A percentile compares a stretch with the other conserved stretches of the same genome.
These are phyloP conservation scores for Arthroderma sp. DNA, from an alignment of 2,329 filamentous ascomycete genomes.

Conservation along the genomic window DNA sequence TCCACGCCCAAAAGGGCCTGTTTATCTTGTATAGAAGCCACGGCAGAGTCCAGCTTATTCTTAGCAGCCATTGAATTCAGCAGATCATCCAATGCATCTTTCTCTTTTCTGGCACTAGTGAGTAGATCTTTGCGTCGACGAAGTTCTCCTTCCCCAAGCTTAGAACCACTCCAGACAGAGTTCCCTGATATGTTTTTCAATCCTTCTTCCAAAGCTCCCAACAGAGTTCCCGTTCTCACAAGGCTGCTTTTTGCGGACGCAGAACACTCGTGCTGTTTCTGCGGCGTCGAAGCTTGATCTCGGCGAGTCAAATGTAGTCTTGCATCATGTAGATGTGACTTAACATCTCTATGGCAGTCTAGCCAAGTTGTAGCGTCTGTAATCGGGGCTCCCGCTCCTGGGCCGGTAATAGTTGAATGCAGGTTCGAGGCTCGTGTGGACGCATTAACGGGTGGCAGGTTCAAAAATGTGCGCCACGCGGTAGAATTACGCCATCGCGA, in stretches of 20 bases:
- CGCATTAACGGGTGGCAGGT: constrained; percentile 36
- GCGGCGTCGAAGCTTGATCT: constrained; percentile 47
- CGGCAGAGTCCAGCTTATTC: constrained; percentile 33
- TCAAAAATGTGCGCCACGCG: constrained; percentile 48
- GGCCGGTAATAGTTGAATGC: constrained; percentile 34
- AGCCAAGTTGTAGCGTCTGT: constrained; percentile 49
- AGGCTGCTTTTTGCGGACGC: constrained; percentile 50
- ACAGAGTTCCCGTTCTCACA: constrained; percentile 44
- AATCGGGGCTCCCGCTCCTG: constrained; percentile 27
- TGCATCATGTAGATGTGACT: constrained; percentile 49
- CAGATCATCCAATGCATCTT: constrained; percentile 49
- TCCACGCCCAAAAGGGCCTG: constrained; percentile 28
- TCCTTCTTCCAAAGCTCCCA: constrained; percentile 46
- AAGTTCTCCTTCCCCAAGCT: constrained; percentile 49
- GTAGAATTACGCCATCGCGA: constrained; percentile 45
- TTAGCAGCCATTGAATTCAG: constrained; percentile 47
- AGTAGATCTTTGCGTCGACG: constrained; percentile 48
- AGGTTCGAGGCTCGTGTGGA: constrained; percentile 28
- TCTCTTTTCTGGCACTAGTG: constrained; percentile 46
- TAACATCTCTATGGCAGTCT: constrained; percentile 49
- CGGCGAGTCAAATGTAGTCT: constrained; percentile 46
- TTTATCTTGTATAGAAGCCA: constrained; percentile 38
- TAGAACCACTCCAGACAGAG: constrained; percentile 21
- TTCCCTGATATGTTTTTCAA: constrained; percentile 33
- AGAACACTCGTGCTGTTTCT: constrained; percentile 50